Base-by-base conservation (phyloP, 306 rosid species). In the Quercus mongolica region DNA sequence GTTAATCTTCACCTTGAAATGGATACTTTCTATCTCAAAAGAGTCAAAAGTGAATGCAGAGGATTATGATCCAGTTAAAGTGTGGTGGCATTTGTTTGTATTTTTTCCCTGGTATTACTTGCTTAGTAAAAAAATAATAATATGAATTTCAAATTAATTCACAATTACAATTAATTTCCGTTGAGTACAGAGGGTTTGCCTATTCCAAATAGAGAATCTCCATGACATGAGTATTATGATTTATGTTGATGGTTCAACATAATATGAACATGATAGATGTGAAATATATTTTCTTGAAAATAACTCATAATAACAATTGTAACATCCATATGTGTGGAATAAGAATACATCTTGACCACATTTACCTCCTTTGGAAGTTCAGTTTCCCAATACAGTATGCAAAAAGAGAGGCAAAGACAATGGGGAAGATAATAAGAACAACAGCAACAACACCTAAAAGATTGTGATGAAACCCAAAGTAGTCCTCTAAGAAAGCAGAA, bases 291-390 rank as follows among this genome's bases (percentile, higher is more conserved):
- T 35, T 21, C 5, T 14, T 17, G 35, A 20, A 58, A 25, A 11
- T 28, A 63, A 62, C 65, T 62, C 57, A 51, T 28, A 38, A 51
- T 4, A 25, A 78, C 23, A 55, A 56, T 44, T 19, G 14, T 56
- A 46, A 59, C 30, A 58, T 63, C 46, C 58, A 19, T 49, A n/a
- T 5, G 19, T 20, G 35, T 26, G 20, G 23, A 38, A 38, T 38
- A 38, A 38, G 46, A 38, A 54, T 12, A 17, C 10, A 55, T 75
- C 25, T 63, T 74, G 12, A 23, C 81, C 21, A 64, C 23, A 64
- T 28, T 67, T 78, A 90, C 75, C 91, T 86, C 81, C 71, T 86
- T 13, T 86, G 90, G 81, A 91, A 91, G 78, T 86, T 91, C 23
- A 91, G 78, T 21, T 67, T 79, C 25, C 83, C 89, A 76, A 89